Base-by-base conservation (phyloP, 441 rosid genomes). In the Euphorbia celastroides region DNA sequence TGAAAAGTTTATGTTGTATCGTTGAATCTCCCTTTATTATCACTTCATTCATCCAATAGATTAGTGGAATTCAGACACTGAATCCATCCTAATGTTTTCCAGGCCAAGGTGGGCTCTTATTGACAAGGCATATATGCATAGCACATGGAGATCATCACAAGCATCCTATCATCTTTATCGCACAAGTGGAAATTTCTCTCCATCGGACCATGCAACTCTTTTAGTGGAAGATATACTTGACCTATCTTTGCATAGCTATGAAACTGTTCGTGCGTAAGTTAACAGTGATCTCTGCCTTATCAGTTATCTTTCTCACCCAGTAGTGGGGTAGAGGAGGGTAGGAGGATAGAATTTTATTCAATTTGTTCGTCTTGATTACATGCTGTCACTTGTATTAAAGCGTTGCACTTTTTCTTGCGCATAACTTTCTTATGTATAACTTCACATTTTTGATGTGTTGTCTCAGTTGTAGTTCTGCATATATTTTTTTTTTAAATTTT, bases 101-200 rank as follows among this genome's bases (percentile, higher is more conserved):
- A 96, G 99, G 86, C 99, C 99, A 70, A 81, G 96, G 75, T 92
- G 99, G 99, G 98, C 99, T 63, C 91, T 87, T 70, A 82, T 96
- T 60, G 99, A 96, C 81, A 92, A 89, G 78, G 91, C 96, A 62
- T 89, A 86, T 84, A 90, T 92, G 99, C 99, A 96, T 82, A 84
- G 74, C 78, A 88, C 96, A 46, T 96, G 99, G 99, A 89, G 98
- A 67, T 85, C 98, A 62, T 96, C 99, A n/a, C 99, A 92, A 71
- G 84, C 99, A 32, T 82, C 98, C 30, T 90, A 88, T 84, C 96
- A 96, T 75, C 84, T 90, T 66, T 96, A 78, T 74, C 94, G 98
- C 46, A 83, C 87, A 11, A 83, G 82, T 75, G 92, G 93, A 68
- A 87, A 79, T 74, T 82, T 89, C 80, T 77, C 81, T 76, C 94